Percentiles rank a stretch among this genome's conserved stretches.
These are phyloP conservation scores for Hansenula sp. DNA, from an alignment of 1,139 yeast species.

Conservation along the genomic window DNA sequence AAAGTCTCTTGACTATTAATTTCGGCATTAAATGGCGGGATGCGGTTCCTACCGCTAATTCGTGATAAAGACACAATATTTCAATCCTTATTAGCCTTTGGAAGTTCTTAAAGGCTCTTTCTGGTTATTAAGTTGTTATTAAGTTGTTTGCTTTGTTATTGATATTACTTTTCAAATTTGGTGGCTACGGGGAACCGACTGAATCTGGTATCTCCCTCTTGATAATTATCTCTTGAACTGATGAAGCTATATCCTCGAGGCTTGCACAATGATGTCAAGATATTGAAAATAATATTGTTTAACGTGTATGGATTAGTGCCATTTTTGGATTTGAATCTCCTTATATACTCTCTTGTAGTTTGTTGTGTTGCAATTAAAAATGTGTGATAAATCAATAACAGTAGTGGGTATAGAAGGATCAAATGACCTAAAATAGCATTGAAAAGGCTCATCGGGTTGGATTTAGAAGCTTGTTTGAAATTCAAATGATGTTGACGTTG, in stretches of 20 bases:
- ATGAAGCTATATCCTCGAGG: constrained; percentile 43
- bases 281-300: constrained; percentile 30
- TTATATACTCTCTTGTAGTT: constrained; percentile 67
- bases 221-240: constrained; percentile 33
- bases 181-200: constrained; percentile 14
- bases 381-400: constrained; percentile 51
- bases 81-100: background rate
- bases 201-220: constrained; percentile 43
- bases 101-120: too few species aligned
- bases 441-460: constrained; percentile 36
- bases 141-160: background rate
- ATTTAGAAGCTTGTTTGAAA: constrained; percentile 27
- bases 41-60: background rate
- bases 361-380: constrained; percentile 53
- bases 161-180: background rate
- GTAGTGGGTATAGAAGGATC: constrained; percentile 47
- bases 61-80: background rate
- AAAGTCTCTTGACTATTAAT: background rate
- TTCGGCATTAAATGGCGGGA: background rate
- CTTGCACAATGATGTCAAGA: constrained; percentile 45
- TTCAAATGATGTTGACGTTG: constrained; percentile 35
- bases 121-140: too few species aligned
- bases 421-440: constrained; percentile 38
- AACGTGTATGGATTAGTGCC: constrained; percentile 18
- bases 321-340: constrained; percentile 29